Conservation (phyloP, 208 protist species). For the Acanthamoeba culbertsoni region DNA sequence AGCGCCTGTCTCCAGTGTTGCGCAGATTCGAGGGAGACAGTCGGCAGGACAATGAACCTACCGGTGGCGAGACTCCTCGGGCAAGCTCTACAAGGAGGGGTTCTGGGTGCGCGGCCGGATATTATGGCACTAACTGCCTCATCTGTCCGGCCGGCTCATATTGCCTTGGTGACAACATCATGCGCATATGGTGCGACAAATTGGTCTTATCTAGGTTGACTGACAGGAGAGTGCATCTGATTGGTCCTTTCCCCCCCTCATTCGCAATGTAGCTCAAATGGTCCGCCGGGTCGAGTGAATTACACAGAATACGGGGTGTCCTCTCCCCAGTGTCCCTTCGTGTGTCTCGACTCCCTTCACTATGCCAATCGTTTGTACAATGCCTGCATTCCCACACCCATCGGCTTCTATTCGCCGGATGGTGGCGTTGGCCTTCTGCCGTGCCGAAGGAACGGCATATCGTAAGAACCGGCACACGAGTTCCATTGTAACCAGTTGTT, state of each 20-base stretch:
- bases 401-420: conserved; percentile 41
- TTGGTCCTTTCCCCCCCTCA: background rate
- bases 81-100: background rate
- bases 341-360: background rate
- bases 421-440: background rate
- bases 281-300: background rate
- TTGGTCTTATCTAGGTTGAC: background rate
- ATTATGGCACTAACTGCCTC: background rate
- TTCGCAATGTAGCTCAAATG: background rate
- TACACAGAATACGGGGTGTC: background rate
- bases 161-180: conserved; percentile 16
- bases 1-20: background rate
- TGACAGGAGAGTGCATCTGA: background rate
- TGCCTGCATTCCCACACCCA: background rate
- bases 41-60: background rate
- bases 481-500: background rate
- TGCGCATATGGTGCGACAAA: background rate
- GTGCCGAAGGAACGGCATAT: background rate
- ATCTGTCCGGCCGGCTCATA: background rate
- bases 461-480: background rate
- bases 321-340: background rate
- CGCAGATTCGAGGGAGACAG: background rate
- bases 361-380: conserved; percentile 2
- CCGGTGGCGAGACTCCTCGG: background rate
- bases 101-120: background rate